These are phyloP conservation scores for Cryptosporidium andersoni DNA, from an alignment of 169 alveolate species.

Conservation along the genomic window DNA sequence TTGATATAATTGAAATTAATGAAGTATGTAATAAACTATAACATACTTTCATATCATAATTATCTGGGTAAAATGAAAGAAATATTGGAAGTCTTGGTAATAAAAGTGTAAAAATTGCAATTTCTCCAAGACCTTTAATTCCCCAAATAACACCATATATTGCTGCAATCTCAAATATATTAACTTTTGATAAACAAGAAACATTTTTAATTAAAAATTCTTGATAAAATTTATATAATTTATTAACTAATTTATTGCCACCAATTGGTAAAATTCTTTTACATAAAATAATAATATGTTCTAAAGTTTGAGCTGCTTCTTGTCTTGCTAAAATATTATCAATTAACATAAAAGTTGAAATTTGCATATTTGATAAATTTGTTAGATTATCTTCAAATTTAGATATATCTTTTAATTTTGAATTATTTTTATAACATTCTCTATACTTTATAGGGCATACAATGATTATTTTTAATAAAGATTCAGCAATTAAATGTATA, in stretches of 20 bases:
- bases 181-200: conserved; percentile 2
- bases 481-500: conserved; percentile 30
- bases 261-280: conserved; percentile 29
- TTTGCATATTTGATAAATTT: not conserved
- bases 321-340: conserved; percentile 50
- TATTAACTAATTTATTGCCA: not conserved
- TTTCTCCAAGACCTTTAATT: conserved; percentile 55
- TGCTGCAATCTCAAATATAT: conserved; percentile 52
- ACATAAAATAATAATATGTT: conserved; percentile 15
- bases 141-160: conserved; percentile 57
- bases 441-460: not conserved
- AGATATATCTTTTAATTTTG: no score
- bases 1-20: not conserved
- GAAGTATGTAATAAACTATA: not conserved
- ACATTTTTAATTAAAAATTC: conserved; percentile 9
- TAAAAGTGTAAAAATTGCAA: conserved; percentile 8
- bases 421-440: no score
- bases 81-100: conserved; percentile 32
- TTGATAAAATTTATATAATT: conserved; percentile 1
- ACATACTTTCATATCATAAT: conserved; percentile 2
- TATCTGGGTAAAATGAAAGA: conserved; percentile 11
- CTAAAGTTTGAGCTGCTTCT: conserved; percentile 37
- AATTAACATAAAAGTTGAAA: not conserved
- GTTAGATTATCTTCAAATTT: not conserved
- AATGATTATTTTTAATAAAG: conserved; percentile 49